Conservation (phyloP, 23 red algal genomes). For the Gracilaria domingensis region DNA sequence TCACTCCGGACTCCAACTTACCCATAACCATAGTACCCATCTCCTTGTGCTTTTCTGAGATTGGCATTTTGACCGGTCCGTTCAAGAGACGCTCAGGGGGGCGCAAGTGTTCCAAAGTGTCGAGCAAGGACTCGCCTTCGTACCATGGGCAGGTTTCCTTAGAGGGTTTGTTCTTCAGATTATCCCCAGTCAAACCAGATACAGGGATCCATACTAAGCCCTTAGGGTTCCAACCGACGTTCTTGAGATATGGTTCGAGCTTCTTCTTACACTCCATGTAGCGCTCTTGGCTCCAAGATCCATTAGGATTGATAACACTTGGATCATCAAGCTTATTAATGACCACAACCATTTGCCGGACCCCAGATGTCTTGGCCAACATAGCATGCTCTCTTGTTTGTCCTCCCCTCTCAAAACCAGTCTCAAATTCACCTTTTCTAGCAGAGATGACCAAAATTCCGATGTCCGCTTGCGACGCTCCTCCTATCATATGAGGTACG, state of each 20-base stretch:
- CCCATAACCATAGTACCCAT: conserved; percentile 97
- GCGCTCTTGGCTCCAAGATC: conserved; percentile 86
- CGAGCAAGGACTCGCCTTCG: conserved; percentile 82
- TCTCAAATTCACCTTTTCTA: conserved; percentile 99
- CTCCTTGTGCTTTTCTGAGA: conserved; percentile 95
- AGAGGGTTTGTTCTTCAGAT: conserved; percentile 73
- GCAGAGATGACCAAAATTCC: conserved; percentile 99
- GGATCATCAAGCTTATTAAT: conserved; percentile 98
- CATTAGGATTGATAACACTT: conserved; percentile 75
- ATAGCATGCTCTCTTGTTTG: conserved; percentile 99
- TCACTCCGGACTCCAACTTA: conserved; percentile 92
- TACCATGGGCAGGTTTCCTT: conserved; percentile 81
- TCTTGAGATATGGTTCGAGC: conserved; percentile 88
- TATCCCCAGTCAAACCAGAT: conserved; percentile 86
- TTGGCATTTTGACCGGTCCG: conserved; percentile 85
- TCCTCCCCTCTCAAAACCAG: conserved; percentile 96
- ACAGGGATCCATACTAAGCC: conserved; percentile 95
- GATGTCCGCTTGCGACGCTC: conserved; percentile 95
- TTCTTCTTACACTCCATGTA: conserved; percentile 87
- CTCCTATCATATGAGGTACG: conserved; percentile 97
- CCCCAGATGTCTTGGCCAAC: conserved; percentile 96
- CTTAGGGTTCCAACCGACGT: conserved; percentile 89
- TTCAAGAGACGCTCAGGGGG: conserved; percentile 82
- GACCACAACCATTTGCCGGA: conserved; percentile 89
- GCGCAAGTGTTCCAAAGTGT: conserved; percentile 80